A percentile compares a stretch with the other conserved stretches of the same genome.
phyloP scores from a whole-genome alignment of 495 filamentous ascomycete genomes.

The Neurospora intermedia region DNA sequence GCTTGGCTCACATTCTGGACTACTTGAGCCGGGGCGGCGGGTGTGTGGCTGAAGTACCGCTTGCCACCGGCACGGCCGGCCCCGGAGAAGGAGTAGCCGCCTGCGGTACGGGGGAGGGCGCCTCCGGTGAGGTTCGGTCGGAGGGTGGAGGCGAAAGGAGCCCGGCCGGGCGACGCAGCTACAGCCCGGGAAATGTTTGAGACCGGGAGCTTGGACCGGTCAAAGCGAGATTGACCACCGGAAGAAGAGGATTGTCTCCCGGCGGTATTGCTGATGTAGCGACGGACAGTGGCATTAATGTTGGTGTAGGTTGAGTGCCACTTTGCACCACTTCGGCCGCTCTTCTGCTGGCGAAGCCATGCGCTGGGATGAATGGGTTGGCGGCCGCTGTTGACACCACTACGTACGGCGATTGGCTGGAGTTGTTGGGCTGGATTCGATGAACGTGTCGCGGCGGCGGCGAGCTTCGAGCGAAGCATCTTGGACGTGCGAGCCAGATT shows the following conservation, averaged over 20 bases:
- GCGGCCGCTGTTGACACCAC: constrained; percentile 30
- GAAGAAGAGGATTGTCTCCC: constrained; percentile 23
- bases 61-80: constrained; percentile 59
- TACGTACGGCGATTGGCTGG: constrained; percentile 40
- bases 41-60: constrained; percentile 82
- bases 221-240: constrained; percentile 33
- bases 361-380: constrained; percentile 67
- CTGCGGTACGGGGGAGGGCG: constrained; percentile 69
- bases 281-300: constrained; percentile 44
- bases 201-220: constrained; percentile 53
- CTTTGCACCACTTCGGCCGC: constrained; percentile 33
- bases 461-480: constrained; percentile 51
- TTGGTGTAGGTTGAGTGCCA: constrained; percentile 59
- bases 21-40: constrained; percentile 76
- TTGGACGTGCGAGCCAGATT: constrained; percentile 54
- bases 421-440: constrained; percentile 27
- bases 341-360: constrained; percentile 58
- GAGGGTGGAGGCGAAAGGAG: constrained; percentile 83
- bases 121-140: constrained; percentile 90
- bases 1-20: constrained; percentile 90
- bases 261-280: constrained; percentile 47
- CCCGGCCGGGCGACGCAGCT: constrained; percentile 52
- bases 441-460: constrained; percentile 38
- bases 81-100: constrained; percentile 69
- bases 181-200: constrained; percentile 59